Percentiles rank a stretch among this genome's conserved stretches.
phyloP scores from a whole-genome alignment of 768 basidiomycete species.

The Lepiota brunneoincarnata region DNA sequence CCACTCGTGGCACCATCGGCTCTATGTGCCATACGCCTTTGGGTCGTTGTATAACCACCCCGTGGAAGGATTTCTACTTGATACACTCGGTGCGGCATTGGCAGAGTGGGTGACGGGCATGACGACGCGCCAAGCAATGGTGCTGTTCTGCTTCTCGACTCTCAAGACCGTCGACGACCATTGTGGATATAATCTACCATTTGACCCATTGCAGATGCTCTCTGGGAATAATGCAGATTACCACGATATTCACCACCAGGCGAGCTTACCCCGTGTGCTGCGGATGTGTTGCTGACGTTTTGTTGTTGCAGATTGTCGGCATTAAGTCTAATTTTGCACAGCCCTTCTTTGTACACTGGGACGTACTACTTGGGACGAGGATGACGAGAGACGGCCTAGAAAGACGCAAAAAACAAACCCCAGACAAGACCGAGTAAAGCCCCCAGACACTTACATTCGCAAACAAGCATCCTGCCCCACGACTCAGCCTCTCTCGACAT shows the following conservation, averaged over 20 bases:
- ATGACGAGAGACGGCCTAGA: slow-evolving; percentile 73
- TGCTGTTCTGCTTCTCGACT: slow-evolving; percentile 82
- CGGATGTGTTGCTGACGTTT: slow-evolving; percentile 3
- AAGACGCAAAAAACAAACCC: slow-evolving; percentile 37
- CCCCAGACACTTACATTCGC: background rate
- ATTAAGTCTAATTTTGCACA: slow-evolving; percentile 96
- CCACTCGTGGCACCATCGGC: slow-evolving; percentile 92
- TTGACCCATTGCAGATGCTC: slow-evolving; percentile 87
- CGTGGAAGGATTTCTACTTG: slow-evolving; percentile 88
- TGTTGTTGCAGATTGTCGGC: slow-evolving; percentile 53
- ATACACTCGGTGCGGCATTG: slow-evolving; percentile 75
- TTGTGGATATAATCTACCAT: slow-evolving; percentile 87
- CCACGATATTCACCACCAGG: slow-evolving; percentile 98
- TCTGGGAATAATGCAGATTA: slow-evolving; percentile 92
- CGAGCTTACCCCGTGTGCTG: slow-evolving; percentile 25
- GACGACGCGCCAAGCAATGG: slow-evolving; percentile 75
- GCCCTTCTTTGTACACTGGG: slow-evolving; percentile 97
- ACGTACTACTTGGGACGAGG: slow-evolving; percentile 77
- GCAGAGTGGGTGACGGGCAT: slow-evolving; percentile 70
- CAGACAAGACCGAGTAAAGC: slow-evolving; percentile 26
- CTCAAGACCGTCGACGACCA: slow-evolving; percentile 96
- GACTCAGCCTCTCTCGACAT: no score
- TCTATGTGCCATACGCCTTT: slow-evolving; percentile 96
- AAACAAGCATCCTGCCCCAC: no score
- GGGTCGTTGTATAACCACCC: slow-evolving; percentile 98